Percentiles rank a stretch among this genome's conserved stretches.
Evolutionary conservation across 1,284 basidiomycete species (phyloP).

Genomic region (Hypsizygus ulmarius): DNA sequence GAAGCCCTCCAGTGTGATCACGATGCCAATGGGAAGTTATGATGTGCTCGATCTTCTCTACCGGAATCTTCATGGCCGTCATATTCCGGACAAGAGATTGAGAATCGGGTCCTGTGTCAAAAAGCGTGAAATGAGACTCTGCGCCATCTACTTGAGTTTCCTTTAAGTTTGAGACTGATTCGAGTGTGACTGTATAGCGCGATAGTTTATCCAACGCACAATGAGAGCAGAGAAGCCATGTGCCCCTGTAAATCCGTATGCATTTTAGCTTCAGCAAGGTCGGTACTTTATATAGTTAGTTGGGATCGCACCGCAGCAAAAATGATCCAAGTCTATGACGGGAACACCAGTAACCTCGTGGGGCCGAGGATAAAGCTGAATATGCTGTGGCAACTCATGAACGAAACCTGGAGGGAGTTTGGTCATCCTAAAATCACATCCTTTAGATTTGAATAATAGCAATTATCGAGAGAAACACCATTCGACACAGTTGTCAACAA

Average conservation of each 20-base stretch:
- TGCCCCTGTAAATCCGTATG: conserved; percentile 48
- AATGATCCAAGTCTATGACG: conserved; percentile 68
- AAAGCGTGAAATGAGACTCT: conserved; percentile 54
- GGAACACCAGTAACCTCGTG: conserved; percentile 62
- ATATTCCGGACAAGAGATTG: conserved; percentile 70
- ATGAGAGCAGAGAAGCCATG: conserved; percentile 81
- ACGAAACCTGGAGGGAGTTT: conserved; percentile 75
- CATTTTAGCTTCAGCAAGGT: background rate
- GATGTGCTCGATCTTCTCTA: conserved; percentile 57
- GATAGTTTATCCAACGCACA: conserved; percentile 37
- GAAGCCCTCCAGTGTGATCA: conserved; percentile 77
- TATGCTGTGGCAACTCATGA: conserved; percentile 66
- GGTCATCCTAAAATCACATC: conserved; percentile 56
- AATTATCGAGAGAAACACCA: conserved; percentile 43
- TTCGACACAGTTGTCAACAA: conserved; percentile 78
- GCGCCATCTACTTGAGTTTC: conserved; percentile 52
- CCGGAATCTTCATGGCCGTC: conserved; percentile 53
- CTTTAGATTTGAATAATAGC: background rate
- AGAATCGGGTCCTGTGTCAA: conserved; percentile 81
- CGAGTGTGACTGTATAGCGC: background rate
- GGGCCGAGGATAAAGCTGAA: conserved; percentile 46
- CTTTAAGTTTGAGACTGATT: conserved; percentile 29
- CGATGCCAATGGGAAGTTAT: conserved; percentile 82
- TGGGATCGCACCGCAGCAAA: conserved; percentile 61
- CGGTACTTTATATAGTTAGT: background rate